Evolutionary conservation across 169 alveolate species (phyloP), one percentile per base, ranked within the genome.

Genomic region (Fabrea salina): DNA sequence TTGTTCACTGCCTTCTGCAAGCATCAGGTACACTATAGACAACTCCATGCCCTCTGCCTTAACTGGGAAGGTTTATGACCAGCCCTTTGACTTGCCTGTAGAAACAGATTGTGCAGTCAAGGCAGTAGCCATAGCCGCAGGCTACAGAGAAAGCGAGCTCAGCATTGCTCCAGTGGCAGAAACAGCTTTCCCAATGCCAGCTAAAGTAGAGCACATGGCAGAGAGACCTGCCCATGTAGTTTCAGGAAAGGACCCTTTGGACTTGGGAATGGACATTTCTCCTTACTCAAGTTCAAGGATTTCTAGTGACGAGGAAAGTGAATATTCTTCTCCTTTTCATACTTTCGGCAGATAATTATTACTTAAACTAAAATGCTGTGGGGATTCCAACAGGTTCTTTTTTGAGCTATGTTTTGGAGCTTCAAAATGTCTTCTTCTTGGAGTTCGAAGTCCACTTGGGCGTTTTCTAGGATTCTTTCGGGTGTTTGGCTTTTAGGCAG

Each of bases 371-470:
- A 37, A 13, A 78, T 74, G 35, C 54, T 78, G 35, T 5, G 16
- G 3, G 89, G 89, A 41, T 83, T 64, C 89, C 85, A 83, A 59
- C 84, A 78, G 1, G 82, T 79, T 22, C 71, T 78, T 41, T 77
- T 71, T 44, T 72, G 43, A 71, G 75, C 80, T 30, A 82, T 59
- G 30, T 68, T 50, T 32, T 75, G 64, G 47, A 86, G 67, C 40
- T 51, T 61, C 3, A 58, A 57, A 79, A 86, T 86, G 41, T 86
- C 89, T 16, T 82, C 82, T 53, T 79, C 54, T 57, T 61, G 53
- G 37, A 87, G 44, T 40, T 87, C 80, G 67, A 87, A 87, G 74
- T 87, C 89, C 50, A 83, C 75, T 53, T 86, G 77, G 30, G 78
- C 37, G 56, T 90, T 86, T 56, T 75, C 86, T 39, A 56, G 43